A percentile compares a stretch with the other conserved stretches of the same genome.
Conservation (phyloP, 1,139 yeast genomes). For the Diutina sp. region DNA sequence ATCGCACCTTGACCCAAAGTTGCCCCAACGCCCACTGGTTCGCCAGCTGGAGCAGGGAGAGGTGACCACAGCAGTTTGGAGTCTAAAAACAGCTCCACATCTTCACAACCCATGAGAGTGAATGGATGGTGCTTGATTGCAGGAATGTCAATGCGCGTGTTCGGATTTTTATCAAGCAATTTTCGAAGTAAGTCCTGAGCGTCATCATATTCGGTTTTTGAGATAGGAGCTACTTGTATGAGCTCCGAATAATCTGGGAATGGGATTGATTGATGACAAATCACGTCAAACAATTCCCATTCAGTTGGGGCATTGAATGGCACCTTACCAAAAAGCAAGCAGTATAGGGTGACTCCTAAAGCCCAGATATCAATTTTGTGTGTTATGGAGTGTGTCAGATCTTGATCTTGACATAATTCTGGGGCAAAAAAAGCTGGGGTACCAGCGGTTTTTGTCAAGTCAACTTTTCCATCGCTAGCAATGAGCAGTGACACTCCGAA, state of each 20-base stretch:
- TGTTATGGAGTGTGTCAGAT: constrained; percentile 33
- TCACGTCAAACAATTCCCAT: constrained; percentile 73
- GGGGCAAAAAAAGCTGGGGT: constrained; percentile 85
- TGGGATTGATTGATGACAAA: constrained; percentile 47
- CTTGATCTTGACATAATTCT: constrained; percentile 48
- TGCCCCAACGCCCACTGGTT: constrained; percentile 11
- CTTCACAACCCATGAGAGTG: constrained; percentile 39
- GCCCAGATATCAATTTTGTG: constrained; percentile 95
- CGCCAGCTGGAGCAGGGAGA: constrained; percentile 17
- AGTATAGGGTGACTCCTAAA: constrained; percentile 81
- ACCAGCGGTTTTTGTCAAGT: constrained; percentile 81
- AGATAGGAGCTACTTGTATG: constrained; percentile 24
- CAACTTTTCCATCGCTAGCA: constrained; percentile 52
- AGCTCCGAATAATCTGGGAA: constrained; percentile 44
- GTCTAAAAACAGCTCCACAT: constrained; percentile 14
- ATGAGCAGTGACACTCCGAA: constrained; percentile 93
- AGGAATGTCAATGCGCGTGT: constrained; percentile 51
- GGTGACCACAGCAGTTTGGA: constrained; percentile 13
- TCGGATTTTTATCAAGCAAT: constrained; percentile 62
- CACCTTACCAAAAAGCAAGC: constrained; percentile 75
- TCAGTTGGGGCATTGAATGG: constrained; percentile 91
- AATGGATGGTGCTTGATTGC: constrained; percentile 79
- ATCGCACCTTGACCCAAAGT: constrained; percentile 10
- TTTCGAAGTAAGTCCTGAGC: constrained; percentile 57
- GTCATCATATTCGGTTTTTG: constrained; percentile 36